Base-by-base conservation (phyloP, 139 green algal species). In the Gonium pectorale region DNA sequence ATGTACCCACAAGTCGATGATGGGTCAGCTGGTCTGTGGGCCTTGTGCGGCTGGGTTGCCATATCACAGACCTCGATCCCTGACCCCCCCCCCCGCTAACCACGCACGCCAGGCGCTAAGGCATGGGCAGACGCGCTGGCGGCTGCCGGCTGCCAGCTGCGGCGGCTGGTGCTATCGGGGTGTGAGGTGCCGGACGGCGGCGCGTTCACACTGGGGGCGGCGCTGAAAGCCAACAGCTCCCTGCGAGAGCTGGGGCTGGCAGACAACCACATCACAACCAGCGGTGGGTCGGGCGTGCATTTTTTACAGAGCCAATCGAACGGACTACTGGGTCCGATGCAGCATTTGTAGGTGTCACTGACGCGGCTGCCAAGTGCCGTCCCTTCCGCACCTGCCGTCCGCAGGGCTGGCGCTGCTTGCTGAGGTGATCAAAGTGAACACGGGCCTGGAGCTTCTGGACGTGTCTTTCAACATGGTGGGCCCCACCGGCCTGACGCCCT, bases 21-120 rank as follows among this genome's bases (percentile, higher is more conserved):
- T n/a, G n/a, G n/a, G n/a, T n/a, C n/a, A n/a, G n/a, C n/a, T n/a
- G n/a, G n/a, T n/a, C n/a, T n/a, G n/a, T n/a, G n/a, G n/a, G n/a
- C n/a, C n/a, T n/a, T n/a, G n/a, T n/a, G n/a, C n/a, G n/a, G n/a
- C n/a, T n/a, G n/a, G n/a, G n/a, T n/a, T n/a, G n/a, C n/a, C n/a
- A n/a, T n/a, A n/a, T n/a, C n/a, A n/a, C n/a, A n/a, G n/a, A n/a
- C 54, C 8, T 17, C 21, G 17, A 29, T 27, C 21, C 5, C 54
- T 27, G 15, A 7, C 17, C 15, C 54, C 27, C 27, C 26, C 56
- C 26, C 19, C 27, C 56, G 11, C 56, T 27, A 11, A 69, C 63
- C n/a, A n/a, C n/a, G n/a, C n/a, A n/a, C n/a, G n/a, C n/a, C 64
- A 85, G 79, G 79, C 64, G 79, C 64, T 26, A 67, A 78, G 64